Conservation (phyloP, 495 filamentous ascomycete genomes). For the Pseudoneurospora amorphoporcata region DNA sequence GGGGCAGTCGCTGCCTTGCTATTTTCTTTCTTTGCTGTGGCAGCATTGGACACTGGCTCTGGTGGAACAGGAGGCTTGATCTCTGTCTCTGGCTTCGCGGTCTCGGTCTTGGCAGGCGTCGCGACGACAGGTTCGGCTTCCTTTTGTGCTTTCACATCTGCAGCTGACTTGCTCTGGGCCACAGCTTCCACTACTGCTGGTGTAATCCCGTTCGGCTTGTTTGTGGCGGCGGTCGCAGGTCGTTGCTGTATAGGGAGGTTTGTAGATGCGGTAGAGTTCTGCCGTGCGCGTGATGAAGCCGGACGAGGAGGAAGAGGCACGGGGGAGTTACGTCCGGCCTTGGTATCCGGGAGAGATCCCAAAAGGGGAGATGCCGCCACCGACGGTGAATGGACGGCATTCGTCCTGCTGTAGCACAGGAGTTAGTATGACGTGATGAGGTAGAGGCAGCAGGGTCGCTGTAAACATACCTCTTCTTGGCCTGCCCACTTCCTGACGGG, state of each 20-base stretch:
- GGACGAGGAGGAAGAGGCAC: constrained; percentile 39
- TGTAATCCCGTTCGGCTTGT: constrained; percentile 23
- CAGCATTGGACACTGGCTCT: constrained; percentile 11
- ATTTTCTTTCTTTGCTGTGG: constrained; percentile 20
- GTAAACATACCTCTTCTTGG: constrained; percentile 59
- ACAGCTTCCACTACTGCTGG: constrained; percentile 17
- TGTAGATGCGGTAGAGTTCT: constrained; percentile 49
- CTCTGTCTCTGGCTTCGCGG: constrained; percentile 14
- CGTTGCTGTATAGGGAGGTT: constrained; percentile 44
- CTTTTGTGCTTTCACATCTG: constrained; percentile 25
- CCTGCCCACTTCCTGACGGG: constrained; percentile 47
- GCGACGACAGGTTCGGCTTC: constrained; percentile 9
- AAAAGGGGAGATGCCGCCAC: constrained; percentile 63
- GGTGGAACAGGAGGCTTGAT: constrained; percentile 6
- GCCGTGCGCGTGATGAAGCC: constrained; percentile 55
- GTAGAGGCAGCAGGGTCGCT: neutral
- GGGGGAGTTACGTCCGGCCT: constrained; percentile 30
- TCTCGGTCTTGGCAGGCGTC: constrained; percentile 4
- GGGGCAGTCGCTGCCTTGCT: constrained; percentile 8
- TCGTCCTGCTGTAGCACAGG: constrained; percentile 14
- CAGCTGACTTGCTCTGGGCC: constrained; percentile 22
- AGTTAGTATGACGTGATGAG: neutral
- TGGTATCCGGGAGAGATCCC: constrained; percentile 46
- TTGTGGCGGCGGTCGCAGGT: constrained; percentile 52
- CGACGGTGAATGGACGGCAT: constrained; percentile 51